Evolutionary conservation across 1,284 basidiomycete genomes (phyloP).

Genomic region (Marasmius oreades): DNA sequence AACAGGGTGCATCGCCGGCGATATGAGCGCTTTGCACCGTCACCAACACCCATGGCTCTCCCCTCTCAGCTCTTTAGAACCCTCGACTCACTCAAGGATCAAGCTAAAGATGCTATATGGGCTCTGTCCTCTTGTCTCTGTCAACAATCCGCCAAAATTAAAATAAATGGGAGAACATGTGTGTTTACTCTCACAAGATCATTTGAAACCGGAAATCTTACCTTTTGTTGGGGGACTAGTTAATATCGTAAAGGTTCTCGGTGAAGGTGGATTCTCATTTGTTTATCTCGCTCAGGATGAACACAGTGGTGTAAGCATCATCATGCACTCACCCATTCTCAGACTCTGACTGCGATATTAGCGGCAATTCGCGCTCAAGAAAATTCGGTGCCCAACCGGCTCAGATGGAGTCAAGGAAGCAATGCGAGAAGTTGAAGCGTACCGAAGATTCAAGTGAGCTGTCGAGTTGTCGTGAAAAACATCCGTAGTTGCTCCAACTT

Average conservation of each 20-base stretch:
- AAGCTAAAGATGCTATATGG: conserved; percentile 76
- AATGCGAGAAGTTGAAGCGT: conserved; percentile 90
- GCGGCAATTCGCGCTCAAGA: conserved; percentile 91
- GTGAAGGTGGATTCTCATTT: conserved; percentile 94
- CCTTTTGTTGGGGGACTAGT: conserved; percentile 37
- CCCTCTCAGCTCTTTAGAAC: conserved; percentile 35
- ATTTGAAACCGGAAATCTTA: background rate
- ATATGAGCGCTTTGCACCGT: background rate
- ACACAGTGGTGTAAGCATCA: conserved; percentile 62
- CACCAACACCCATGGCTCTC: conserved; percentile 27
- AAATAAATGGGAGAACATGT: conserved; percentile 93
- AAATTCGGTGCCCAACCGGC: conserved; percentile 84
- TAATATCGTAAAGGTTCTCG: conserved; percentile 85
- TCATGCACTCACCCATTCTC: background rate
- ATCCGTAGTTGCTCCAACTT: background rate
- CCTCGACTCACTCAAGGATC: conserved; percentile 66
- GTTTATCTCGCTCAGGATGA: conserved; percentile 92
- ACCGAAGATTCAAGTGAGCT: conserved; percentile 83
- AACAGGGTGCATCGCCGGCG: background rate
- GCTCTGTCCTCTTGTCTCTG: conserved; percentile 78
- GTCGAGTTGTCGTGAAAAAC: background rate
- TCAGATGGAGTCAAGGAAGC: conserved; percentile 80
- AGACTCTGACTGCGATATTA: conserved; percentile 26
- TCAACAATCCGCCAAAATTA: conserved; percentile 78
- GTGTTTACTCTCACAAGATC: conserved; percentile 28